These are phyloP conservation scores for Alternaria gansuensis DNA, from an alignment of 2,329 filamentous ascomycete genomes.

Conservation along the genomic window DNA sequence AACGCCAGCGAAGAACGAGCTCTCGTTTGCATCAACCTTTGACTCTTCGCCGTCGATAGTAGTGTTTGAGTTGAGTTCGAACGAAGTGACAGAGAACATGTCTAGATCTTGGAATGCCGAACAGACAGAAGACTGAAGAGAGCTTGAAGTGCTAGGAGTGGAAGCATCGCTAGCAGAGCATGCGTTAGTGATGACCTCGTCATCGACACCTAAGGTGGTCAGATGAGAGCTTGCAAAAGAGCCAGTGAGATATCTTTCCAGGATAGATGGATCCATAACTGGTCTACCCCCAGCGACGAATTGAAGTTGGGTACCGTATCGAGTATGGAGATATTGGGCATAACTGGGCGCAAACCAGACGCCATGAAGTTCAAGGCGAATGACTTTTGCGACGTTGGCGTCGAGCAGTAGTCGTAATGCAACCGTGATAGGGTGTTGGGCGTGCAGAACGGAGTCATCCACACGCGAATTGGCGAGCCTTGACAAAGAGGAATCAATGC, in stretches of 20 bases:
- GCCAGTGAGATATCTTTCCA: slow-evolving; percentile 20
- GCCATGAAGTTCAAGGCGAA: slow-evolving; percentile 19
- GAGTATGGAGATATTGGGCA: slow-evolving; percentile 13
- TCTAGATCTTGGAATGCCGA: slow-evolving; percentile 26
- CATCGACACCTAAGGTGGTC: slow-evolving; percentile 14
- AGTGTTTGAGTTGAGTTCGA: slow-evolving; percentile 14
- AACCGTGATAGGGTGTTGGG: slow-evolving; percentile 25
- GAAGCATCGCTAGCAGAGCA: neutral
- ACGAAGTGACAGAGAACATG: slow-evolving; percentile 23
- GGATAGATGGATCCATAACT: neutral
- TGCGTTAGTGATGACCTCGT: slow-evolving; percentile 15
- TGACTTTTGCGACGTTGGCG: slow-evolving; percentile 14
- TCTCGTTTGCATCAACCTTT: neutral
- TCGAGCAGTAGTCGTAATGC: slow-evolving; percentile 23
- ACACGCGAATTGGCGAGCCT: slow-evolving; percentile 25
- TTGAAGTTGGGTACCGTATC: slow-evolving; percentile 16
- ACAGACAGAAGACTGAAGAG: slow-evolving; percentile 19
- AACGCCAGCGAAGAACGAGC: slow-evolving; percentile 23
- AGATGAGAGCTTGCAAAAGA: slow-evolving; percentile 18
- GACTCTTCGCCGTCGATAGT: slow-evolving; percentile 1
- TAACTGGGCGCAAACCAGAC: slow-evolving; percentile 30
- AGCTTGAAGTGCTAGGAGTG: slow-evolving; percentile 5
- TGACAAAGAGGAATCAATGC: slow-evolving; percentile 24
- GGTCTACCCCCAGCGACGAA: slow-evolving; percentile 4
- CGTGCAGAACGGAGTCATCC: slow-evolving; percentile 31